Evolutionary conservation across 495 filamentous ascomycete species (phyloP).

Genomic region (Parathielavia appendiculata): DNA sequence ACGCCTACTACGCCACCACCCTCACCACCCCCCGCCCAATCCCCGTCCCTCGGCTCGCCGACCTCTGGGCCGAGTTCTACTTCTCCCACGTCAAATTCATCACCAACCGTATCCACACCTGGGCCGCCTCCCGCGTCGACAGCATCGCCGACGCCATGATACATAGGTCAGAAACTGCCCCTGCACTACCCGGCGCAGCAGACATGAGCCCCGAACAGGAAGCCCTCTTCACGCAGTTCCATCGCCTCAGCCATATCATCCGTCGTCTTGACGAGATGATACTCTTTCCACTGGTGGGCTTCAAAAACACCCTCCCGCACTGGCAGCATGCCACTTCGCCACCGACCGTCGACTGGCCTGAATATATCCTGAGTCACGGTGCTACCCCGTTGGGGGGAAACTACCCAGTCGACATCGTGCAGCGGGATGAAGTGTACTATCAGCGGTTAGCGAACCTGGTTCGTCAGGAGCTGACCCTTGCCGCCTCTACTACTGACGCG

Average conservation of each 20-base stretch:
- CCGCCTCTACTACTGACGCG: background rate
- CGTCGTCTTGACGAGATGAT: conserved; percentile 3
- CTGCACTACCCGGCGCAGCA: background rate
- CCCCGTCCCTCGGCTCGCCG: conserved; percentile 1
- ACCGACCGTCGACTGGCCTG: conserved; percentile 12
- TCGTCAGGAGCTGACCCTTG: background rate
- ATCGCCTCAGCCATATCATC: background rate
- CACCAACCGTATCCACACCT: conserved; percentile 12
- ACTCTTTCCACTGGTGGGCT: conserved; percentile 15
- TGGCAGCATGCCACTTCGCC: conserved; percentile 4
- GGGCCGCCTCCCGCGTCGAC: conserved; percentile 7
- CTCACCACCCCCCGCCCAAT: background rate
- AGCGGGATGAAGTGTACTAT: conserved; percentile 4
- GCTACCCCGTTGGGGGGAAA: background rate
- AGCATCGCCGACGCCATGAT: background rate
- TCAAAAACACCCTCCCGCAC: conserved; percentile 13
- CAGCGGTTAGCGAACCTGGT: conserved; percentile 4
- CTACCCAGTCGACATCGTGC: background rate
- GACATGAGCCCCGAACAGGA: conserved; percentile 2
- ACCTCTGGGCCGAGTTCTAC: conserved; percentile 24
- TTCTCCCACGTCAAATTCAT: conserved; percentile 15
- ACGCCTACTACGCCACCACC: conserved; percentile 9
- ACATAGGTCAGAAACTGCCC: background rate
- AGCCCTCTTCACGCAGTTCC: background rate
- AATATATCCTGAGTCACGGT: background rate